Evolutionary conservation across 345 rosid genomes (phyloP).

Genomic region (Eucalyptus polybractea): DNA sequence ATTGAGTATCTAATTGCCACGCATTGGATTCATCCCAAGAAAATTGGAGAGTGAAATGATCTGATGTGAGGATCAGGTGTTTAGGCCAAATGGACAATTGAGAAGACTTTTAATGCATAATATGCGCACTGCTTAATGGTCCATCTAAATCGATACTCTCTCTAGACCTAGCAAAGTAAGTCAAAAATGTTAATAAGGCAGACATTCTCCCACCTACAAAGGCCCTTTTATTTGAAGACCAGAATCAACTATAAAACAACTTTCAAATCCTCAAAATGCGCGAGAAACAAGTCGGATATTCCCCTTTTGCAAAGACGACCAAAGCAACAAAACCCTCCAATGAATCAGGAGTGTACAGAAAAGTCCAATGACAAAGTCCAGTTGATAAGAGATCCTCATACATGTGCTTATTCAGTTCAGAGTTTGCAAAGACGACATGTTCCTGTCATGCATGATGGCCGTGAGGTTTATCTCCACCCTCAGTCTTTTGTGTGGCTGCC

Average conservation of each 20-base stretch:
- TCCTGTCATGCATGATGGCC: slow-evolving; percentile 11
- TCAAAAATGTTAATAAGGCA: background rate
- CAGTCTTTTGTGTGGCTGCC: slow-evolving; percentile 60
- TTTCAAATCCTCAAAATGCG: background rate
- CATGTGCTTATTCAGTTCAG: background rate
- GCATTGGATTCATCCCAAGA: background rate
- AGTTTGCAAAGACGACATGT: background rate
- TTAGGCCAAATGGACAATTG: background rate
- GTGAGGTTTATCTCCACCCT: slow-evolving; percentile 28
- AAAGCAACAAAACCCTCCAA: background rate
- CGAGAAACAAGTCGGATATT: background rate
- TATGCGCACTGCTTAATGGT: background rate
- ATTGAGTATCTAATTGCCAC: background rate
- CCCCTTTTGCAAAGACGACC: background rate
- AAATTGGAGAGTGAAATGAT: background rate
- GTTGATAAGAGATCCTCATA: background rate
- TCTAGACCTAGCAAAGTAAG: background rate
- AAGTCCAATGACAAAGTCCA: background rate
- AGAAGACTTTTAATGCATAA: background rate
- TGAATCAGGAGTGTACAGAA: background rate
- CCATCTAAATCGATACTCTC: background rate
- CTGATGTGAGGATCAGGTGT: background rate
- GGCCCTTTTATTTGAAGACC: background rate
- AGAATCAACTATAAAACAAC: background rate
- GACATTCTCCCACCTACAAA: background rate